Evolutionary conservation across 768 basidiomycete genomes (phyloP).

Genomic region (Auricularia auricula-judae): DNA sequence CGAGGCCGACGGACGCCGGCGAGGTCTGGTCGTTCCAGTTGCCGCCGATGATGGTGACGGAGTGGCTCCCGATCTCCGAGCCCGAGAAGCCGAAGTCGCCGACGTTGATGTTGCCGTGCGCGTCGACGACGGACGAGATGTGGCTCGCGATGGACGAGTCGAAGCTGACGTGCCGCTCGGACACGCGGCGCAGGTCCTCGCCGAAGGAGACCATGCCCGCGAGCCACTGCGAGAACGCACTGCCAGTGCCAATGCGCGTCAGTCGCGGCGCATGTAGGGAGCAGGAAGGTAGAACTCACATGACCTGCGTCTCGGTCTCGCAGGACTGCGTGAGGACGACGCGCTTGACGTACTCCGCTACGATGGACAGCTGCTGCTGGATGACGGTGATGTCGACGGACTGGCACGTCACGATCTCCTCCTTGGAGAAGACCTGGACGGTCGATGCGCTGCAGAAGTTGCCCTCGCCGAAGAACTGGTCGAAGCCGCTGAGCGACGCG

Average conservation of each 20-base stretch:
- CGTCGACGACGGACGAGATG: constrained; percentile 2
- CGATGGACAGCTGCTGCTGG: constrained; percentile 6
- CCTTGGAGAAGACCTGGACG: constrained; percentile 2
- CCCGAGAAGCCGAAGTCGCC: constrained; percentile 4
- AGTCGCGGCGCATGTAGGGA: no score
- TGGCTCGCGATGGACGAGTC: constrained; percentile 4
- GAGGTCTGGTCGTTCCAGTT: constrained; percentile 5
- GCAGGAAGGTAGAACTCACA: background rate
- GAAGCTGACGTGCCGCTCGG: constrained; percentile 1
- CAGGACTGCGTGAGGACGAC: constrained; percentile 6
- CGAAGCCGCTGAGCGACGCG: constrained; percentile 4
- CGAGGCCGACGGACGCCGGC: background rate
- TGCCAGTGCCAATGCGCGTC: background rate
- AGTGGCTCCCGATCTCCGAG: background rate
- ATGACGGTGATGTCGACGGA: background rate
- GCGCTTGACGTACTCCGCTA: constrained; percentile 6
- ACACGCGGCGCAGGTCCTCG: constrained; percentile 2
- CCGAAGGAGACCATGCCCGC: constrained; percentile 3
- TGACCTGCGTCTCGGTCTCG: constrained; percentile 5
- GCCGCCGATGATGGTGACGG: constrained; percentile 4
- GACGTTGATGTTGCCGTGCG: constrained; percentile 2
- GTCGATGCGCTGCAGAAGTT: constrained; percentile 3
- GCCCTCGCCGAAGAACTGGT: constrained; percentile 5
- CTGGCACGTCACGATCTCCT: constrained; percentile 5
- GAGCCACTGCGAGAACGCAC: constrained; percentile 4